These are phyloP conservation scores for Larix sibirica DNA, from an alignment of 83 land plant genomes.

Conservation along the genomic window DNA sequence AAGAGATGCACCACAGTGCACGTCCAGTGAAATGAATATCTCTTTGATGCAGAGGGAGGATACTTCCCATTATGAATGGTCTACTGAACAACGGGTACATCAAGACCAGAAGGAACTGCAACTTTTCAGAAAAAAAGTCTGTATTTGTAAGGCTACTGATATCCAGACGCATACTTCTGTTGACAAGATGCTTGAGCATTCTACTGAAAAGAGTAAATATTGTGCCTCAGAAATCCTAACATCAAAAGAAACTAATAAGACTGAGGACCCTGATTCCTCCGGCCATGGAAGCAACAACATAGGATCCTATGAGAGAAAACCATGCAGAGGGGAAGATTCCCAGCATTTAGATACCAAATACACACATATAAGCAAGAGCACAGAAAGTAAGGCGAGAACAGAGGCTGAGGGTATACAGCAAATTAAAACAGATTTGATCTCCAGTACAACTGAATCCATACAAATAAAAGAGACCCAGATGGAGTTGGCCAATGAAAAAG, in stretches of 20 bases:
- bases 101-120: slow-evolving; percentile 4
- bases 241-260: slow-evolving; percentile 1
- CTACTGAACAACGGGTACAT: slow-evolving; percentile 1
- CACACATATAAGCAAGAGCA: background rate
- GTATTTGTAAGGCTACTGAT: background rate
- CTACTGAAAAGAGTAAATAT: background rate
- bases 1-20: background rate
- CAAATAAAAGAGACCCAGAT: slow-evolving; percentile 3
- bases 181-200: background rate
- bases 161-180: background rate
- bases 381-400: background rate
- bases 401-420: background rate
- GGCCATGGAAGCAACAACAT: slow-evolving; percentile 18
- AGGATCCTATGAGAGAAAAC: slow-evolving; percentile 3
- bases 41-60: background rate
- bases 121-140: background rate
- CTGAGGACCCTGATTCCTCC: slow-evolving; percentile 15
- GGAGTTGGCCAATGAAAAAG: background rate
- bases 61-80: slow-evolving; percentile 4
- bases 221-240: background rate
- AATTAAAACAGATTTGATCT: background rate
- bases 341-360: slow-evolving; percentile 1
- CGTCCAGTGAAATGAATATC: background rate
- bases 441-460: background rate
- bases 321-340: slow-evolving; percentile 5